These are phyloP conservation scores for Erigeron philadelphicus DNA, from an alignment of 140 eudicot genomes.

Conservation along the genomic window DNA sequence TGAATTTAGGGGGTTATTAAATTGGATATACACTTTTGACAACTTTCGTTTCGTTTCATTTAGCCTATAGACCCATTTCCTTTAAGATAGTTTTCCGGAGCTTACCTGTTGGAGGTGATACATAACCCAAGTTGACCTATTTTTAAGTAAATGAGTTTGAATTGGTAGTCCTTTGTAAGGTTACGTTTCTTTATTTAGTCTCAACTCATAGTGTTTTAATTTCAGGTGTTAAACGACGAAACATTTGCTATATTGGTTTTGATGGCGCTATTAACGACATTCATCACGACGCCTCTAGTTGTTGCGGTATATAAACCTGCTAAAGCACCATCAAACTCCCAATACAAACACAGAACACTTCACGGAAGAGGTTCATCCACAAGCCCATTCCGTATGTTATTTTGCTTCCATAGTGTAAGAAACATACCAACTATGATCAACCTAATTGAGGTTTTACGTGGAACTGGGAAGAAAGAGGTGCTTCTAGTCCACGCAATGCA, in stretches of 20 bases:
- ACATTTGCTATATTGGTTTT: constrained; percentile 74
- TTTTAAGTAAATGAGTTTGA: neutral
- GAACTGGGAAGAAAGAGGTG: constrained; percentile 49
- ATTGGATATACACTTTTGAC: neutral
- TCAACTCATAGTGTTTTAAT: constrained; percentile 14
- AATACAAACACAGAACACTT: constrained; percentile 46
- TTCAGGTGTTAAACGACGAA: constrained; percentile 59
- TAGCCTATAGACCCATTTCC: neutral
- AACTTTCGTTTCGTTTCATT: neutral
- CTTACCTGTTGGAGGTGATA: neutral
- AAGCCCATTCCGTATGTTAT: constrained; percentile 49
- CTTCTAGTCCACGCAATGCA: constrained; percentile 59
- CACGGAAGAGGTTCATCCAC: constrained; percentile 36
- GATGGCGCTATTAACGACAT: constrained; percentile 75
- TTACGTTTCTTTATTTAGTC: neutral
- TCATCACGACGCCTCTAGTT: constrained; percentile 71
- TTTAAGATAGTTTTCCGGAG: neutral
- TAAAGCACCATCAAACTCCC: constrained; percentile 28
- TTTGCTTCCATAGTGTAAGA: constrained; percentile 56
- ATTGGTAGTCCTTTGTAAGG: neutral
- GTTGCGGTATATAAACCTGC: constrained; percentile 67
- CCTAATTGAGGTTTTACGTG: constrained; percentile 62
- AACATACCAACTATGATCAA: constrained; percentile 50
- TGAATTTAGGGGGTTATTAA: no score
- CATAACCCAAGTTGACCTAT: neutral